Percentiles rank a stretch among this genome's conserved stretches.
Conservation (phyloP, 192 early-diverging fungal genomes). For the Funneliformis mosseae region DNA sequence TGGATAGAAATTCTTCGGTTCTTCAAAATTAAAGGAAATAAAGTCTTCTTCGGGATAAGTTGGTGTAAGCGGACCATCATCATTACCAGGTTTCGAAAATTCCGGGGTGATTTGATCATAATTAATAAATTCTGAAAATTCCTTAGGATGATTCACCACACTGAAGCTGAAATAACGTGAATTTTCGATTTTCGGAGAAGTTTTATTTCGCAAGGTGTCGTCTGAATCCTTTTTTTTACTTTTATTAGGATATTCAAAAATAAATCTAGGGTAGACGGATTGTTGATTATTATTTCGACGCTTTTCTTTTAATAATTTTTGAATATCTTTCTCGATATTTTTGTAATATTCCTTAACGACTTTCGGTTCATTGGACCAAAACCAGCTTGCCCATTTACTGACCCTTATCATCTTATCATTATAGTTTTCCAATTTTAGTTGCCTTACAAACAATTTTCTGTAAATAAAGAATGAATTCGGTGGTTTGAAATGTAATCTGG, state of each 20-base stretch:
- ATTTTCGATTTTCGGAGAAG: too few species aligned
- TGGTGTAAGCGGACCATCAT: too few species aligned
- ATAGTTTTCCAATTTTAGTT: not conserved
- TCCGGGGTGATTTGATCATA: too few species aligned
- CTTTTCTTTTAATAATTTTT: not conserved
- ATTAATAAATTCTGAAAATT: too few species aligned
- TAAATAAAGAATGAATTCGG: not conserved
- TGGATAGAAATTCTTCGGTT: too few species aligned
- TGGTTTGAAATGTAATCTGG: not conserved
- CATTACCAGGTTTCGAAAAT: too few species aligned
- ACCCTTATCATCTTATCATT: not conserved
- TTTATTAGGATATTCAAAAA: not conserved
- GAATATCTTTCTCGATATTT: not conserved
- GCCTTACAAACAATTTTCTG: not conserved
- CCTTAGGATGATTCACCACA: too few species aligned
- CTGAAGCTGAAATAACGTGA: too few species aligned
- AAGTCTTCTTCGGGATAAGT: too few species aligned
- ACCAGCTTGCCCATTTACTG: not conserved
- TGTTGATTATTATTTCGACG: not conserved
- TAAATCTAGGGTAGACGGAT: not conserved
- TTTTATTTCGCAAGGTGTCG: too few species aligned
- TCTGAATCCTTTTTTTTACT: too few species aligned
- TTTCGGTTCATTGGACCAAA: not conserved
- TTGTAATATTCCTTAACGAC: not conserved
- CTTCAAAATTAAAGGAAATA: too few species aligned